Conservation (phyloP, 2,329 filamentous ascomycete genomes). For the Orbilia quercus region DNA sequence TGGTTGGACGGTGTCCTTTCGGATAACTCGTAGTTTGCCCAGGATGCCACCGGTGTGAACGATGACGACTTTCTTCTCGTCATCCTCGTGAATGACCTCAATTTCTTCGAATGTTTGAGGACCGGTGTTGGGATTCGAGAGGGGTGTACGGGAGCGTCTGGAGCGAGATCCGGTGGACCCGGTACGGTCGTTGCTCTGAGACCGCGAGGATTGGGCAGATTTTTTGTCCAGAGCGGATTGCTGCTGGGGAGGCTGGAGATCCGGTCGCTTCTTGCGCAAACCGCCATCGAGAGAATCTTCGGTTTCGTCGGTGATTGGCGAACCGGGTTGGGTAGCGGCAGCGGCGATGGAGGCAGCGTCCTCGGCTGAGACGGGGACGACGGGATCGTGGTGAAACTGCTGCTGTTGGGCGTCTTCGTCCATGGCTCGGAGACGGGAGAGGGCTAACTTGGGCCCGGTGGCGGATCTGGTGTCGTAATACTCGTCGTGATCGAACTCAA, state of each 20-base stretch:
- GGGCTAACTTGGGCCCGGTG: background rate
- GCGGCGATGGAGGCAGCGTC: constrained; percentile 32
- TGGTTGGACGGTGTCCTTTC: constrained; percentile 27
- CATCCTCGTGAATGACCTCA: constrained; percentile 40
- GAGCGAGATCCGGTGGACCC: constrained; percentile 24
- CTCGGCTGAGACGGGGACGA: constrained; percentile 44
- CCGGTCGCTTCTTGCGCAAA: constrained; percentile 50
- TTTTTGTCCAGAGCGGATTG: constrained; percentile 13
- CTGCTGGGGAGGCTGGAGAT: constrained; percentile 27
- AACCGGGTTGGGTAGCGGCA: constrained; percentile 6
- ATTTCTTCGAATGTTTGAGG: constrained; percentile 39
- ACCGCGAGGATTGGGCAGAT: constrained; percentile 27
- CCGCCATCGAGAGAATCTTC: constrained; percentile 43
- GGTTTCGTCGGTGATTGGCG: constrained; percentile 29
- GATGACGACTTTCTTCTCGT: constrained; percentile 49
- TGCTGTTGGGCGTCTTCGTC: constrained; percentile 47
- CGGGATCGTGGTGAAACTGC: constrained; percentile 50
- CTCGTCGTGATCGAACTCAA: constrained; percentile 55
- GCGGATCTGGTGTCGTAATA: constrained; percentile 43
- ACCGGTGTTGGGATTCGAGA: constrained; percentile 53
- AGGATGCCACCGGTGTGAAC: constrained; percentile 46
- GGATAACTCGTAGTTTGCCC: constrained; percentile 42
- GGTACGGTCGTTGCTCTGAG: constrained; percentile 43
- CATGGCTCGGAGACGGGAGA: constrained; percentile 31
- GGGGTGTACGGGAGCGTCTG: constrained; percentile 43